Percentiles rank a stretch among this genome's conserved stretches.
Conservation (phyloP, 2,329 filamentous ascomycete species). For the Colletotrichum sidae region DNA sequence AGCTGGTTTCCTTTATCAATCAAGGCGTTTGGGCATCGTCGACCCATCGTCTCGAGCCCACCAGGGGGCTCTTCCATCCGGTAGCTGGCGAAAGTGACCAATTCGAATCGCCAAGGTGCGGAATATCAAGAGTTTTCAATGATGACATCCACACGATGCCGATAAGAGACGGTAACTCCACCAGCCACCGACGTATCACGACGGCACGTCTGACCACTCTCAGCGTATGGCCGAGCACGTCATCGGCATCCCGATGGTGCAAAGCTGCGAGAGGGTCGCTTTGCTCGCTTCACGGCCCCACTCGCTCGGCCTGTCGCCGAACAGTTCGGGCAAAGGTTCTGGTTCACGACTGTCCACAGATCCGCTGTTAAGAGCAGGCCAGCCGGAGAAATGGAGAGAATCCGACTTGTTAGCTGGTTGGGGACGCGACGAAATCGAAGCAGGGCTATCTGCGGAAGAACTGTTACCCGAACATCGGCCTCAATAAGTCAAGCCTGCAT, state of each 20-base stretch:
- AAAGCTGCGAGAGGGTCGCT: not conserved
- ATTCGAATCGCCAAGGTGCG: slow-evolving; percentile 1
- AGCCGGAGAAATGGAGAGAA: too few relatives aligned
- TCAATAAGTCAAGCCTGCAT: too few relatives aligned
- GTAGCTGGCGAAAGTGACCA: slow-evolving; percentile 10
- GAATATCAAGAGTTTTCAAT: slow-evolving; percentile 1
- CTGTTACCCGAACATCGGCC: too few relatives aligned
- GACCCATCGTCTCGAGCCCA: slow-evolving; percentile 6
- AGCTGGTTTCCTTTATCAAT: slow-evolving; percentile 2
- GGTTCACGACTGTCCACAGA: slow-evolving; percentile 39
- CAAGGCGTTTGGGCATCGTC: not conserved
- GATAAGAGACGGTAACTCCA: slow-evolving; percentile 18
- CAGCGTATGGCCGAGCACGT: slow-evolving; percentile 15
- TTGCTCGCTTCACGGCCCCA: slow-evolving; percentile 4
- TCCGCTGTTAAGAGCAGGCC: too few relatives aligned
- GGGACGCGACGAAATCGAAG: too few relatives aligned
- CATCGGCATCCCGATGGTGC: slow-evolving; percentile 22
- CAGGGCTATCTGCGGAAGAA: too few relatives aligned
- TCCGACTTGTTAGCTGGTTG: too few relatives aligned
- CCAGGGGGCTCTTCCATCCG: not conserved
- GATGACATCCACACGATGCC: slow-evolving; percentile 10
- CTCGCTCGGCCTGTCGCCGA: slow-evolving; percentile 3
- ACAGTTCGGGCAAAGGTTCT: not conserved
- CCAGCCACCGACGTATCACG: slow-evolving; percentile 15
- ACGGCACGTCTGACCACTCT: not conserved